A percentile compares a stretch with the other conserved stretches of the same genome.
These are phyloP conservation scores for Coemansia sp. DNA, from an alignment of 192 early-diverging fungal species.

Conservation along the genomic window DNA sequence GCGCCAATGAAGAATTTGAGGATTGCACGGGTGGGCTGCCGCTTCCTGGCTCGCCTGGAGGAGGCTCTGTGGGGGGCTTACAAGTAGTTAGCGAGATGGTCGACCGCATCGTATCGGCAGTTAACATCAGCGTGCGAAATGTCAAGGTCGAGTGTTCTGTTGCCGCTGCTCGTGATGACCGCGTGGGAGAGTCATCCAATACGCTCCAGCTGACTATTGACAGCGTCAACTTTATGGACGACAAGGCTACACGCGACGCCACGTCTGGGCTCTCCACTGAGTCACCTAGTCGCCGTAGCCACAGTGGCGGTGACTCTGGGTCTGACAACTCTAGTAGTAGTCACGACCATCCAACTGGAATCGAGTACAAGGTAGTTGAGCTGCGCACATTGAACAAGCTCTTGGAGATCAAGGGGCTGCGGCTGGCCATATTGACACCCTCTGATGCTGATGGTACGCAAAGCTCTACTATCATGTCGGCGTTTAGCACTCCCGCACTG, in stretches of 20 bases:
- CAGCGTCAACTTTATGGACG: conserved; percentile 51
- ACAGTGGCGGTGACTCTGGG: conserved; percentile 20
- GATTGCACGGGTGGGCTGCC: conserved; percentile 39
- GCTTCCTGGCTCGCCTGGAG: conserved; percentile 34
- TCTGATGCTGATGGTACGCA: background rate
- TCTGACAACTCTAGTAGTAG: conserved; percentile 20
- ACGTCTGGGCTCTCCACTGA: conserved; percentile 11
- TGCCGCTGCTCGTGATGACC: conserved; percentile 27
- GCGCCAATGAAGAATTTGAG: conserved; percentile 31
- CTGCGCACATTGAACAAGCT: conserved; percentile 51
- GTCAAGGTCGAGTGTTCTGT: conserved; percentile 38
- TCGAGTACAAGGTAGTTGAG: conserved; percentile 53
- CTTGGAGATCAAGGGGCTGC: conserved; percentile 40
- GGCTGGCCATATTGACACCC: conserved; percentile 18
- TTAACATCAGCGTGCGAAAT: conserved; percentile 69
- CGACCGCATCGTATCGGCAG: conserved; percentile 81
- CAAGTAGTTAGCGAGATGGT: conserved; percentile 81
- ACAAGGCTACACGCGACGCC: conserved; percentile 28
- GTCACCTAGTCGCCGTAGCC: conserved; percentile 13
- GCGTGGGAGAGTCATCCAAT: conserved; percentile 18
- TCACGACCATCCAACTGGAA: conserved; percentile 42
- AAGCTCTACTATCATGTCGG: conserved; percentile 30
- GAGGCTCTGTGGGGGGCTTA: conserved; percentile 64
- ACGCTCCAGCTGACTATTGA: conserved; percentile 54
- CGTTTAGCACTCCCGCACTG: conserved; percentile 35